Percentiles rank a stretch among this genome's conserved stretches.
Conservation (phyloP, 495 filamentous ascomycete genomes). For the Pyronema omphalodes region DNA sequence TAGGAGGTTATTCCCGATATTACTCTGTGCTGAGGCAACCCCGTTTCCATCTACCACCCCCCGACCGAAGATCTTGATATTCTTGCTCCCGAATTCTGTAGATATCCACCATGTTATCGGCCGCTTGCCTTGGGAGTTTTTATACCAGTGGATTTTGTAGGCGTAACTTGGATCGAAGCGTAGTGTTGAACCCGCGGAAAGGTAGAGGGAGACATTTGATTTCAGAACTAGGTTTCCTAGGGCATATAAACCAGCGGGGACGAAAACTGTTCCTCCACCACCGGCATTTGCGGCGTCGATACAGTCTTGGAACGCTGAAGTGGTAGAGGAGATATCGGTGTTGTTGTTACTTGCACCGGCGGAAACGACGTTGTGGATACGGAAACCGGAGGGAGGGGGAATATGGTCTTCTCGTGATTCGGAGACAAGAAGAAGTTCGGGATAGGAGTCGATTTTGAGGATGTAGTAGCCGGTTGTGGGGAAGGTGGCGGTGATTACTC, state of each 20-base stretch:
- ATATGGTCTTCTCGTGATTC: background rate
- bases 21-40: background rate
- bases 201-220: conserved; percentile 9
- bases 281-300: conserved; percentile 3
- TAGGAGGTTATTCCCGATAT: conserved; percentile 11
- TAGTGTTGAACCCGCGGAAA: conserved; percentile 6
- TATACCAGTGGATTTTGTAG: conserved; percentile 9
- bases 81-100: conserved; percentile 7
- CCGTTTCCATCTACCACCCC: conserved; percentile 11
- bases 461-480: background rate
- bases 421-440: conserved; percentile 2
- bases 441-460: background rate
- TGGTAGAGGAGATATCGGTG: background rate
- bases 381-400: background rate
- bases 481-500: background rate
- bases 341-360: background rate
- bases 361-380: conserved; percentile 1
- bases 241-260: conserved; percentile 9
- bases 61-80: conserved; percentile 9
- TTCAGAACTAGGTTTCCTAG: conserved; percentile 9
- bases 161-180: background rate
- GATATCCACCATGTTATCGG: conserved; percentile 14
- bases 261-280: conserved; percentile 4
- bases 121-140: conserved; percentile 8
- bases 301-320: background rate